Conservation (phyloP, 2,329 filamentous ascomycete genomes). For the Hypoxylon sp. region DNA sequence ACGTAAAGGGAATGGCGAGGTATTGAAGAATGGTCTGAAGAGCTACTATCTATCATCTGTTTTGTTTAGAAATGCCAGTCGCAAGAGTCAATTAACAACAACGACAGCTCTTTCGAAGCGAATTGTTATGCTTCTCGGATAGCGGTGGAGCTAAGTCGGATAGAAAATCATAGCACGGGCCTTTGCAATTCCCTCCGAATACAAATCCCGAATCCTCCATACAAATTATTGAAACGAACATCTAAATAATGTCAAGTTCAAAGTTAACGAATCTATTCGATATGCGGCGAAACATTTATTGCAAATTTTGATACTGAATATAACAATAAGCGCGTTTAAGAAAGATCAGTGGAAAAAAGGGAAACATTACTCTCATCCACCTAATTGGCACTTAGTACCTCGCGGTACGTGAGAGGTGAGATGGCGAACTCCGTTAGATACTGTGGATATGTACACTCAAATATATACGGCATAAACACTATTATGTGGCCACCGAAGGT, state of each 20-base stretch:
- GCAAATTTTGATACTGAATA: constrained; percentile 18
- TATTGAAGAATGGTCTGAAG: background rate
- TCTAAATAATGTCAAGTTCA: background rate
- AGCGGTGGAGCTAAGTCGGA: constrained; percentile 26
- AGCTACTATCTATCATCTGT: background rate
- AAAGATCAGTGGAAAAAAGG: constrained; percentile 17
- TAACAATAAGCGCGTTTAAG: constrained; percentile 13
- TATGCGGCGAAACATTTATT: background rate
- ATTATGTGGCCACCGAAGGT: constrained; percentile 22
- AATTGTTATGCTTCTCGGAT: constrained; percentile 27
- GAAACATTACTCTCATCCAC: constrained; percentile 6
- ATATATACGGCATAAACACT: background rate
- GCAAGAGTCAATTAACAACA: constrained; percentile 6
- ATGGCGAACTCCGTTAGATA: constrained; percentile 32
- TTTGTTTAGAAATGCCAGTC: constrained; percentile 1
- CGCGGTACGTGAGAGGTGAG: constrained; percentile 30
- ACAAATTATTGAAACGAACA: background rate
- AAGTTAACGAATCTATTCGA: background rate
- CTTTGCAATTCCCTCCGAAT: background rate
- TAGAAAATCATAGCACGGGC: constrained; percentile 23
- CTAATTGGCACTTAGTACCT: constrained; percentile 4
- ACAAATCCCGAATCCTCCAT: constrained; percentile 2
- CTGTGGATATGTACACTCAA: background rate
- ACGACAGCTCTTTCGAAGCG: constrained; percentile 2
- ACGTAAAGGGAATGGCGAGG: background rate